Percentiles rank a stretch among this genome's conserved stretches.
These are phyloP conservation scores for Talaromyces adpressus DNA, from an alignment of 495 filamentous ascomycete species.

Conservation along the genomic window DNA sequence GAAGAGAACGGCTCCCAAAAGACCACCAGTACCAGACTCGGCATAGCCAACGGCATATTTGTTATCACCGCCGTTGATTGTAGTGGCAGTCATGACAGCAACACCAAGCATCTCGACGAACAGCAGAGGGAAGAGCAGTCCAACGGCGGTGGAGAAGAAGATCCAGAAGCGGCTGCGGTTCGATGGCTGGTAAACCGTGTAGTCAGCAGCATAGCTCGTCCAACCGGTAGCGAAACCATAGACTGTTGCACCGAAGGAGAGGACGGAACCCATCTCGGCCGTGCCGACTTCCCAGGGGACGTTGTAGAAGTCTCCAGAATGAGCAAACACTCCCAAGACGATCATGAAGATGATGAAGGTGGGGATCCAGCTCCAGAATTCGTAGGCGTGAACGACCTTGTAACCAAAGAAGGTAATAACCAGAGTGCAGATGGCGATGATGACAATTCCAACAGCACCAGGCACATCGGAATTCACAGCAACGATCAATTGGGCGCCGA, in stretches of 20 bases:
- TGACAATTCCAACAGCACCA: slow-evolving; percentile 68
- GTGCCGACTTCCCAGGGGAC: slow-evolving; percentile 56
- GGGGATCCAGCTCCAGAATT: slow-evolving; percentile 74
- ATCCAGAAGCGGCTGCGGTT: slow-evolving; percentile 49
- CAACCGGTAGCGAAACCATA: slow-evolving; percentile 78
- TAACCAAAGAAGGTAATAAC: slow-evolving; percentile 71
- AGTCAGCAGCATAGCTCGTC: slow-evolving; percentile 75
- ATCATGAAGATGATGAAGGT: slow-evolving; percentile 73
- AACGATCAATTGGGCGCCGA: slow-evolving; percentile 75
- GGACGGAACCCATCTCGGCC: slow-evolving; percentile 54
- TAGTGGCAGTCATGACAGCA: slow-evolving; percentile 60
- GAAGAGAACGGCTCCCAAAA: slow-evolving; percentile 61
- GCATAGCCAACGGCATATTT: slow-evolving; percentile 56
- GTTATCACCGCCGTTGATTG: slow-evolving; percentile 37
- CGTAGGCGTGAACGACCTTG: slow-evolving; percentile 73
- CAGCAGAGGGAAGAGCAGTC: slow-evolving; percentile 63
- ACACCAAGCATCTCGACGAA: slow-evolving; percentile 78
- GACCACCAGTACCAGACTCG: slow-evolving; percentile 58
- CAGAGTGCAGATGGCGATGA: slow-evolving; percentile 66
- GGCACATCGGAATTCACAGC: slow-evolving; percentile 66
- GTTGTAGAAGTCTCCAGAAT: slow-evolving; percentile 65
- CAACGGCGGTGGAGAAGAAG: slow-evolving; percentile 64
- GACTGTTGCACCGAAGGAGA: slow-evolving; percentile 68
- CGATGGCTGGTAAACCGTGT: slow-evolving; percentile 74
- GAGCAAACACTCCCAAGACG: slow-evolving; percentile 64